Evolutionary conservation across 2,329 filamentous ascomycete species (phyloP).

Genomic region (Epichloe sylvatica): DNA sequence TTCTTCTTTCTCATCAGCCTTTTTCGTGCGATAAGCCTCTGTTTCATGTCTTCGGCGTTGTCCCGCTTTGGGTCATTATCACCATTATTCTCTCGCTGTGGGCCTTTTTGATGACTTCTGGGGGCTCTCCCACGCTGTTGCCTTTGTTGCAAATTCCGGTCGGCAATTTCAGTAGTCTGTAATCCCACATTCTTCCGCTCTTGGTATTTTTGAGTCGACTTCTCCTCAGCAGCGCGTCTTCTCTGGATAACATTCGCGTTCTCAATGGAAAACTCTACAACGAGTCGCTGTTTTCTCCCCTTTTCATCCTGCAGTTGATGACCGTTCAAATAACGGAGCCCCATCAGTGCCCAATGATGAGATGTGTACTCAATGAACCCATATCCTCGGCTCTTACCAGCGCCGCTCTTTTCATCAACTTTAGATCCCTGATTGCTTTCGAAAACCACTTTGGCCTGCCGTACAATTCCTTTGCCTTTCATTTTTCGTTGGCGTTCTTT

Average conservation of each 20-base stretch:
- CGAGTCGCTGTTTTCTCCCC: constrained; percentile 75
- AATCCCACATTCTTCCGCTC: constrained; percentile 21
- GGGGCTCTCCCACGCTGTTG: neutral
- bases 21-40: constrained; percentile 77
- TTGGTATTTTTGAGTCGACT: constrained; percentile 16
- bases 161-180: neutral
- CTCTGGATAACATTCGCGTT: constrained; percentile 90
- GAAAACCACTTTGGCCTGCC: constrained; percentile 88
- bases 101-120: constrained; percentile 2
- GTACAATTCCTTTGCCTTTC: constrained; percentile 76
- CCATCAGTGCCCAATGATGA: constrained; percentile 90
- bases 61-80: constrained; percentile 17
- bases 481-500: constrained; percentile 63
- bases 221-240: constrained; percentile 32
- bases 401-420: constrained; percentile 60
- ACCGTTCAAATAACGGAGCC: constrained; percentile 83
- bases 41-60: constrained; percentile 33
- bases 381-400: constrained; percentile 78
- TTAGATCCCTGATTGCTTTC: constrained; percentile 79
- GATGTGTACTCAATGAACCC: constrained; percentile 95
- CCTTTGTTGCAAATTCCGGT: neutral
- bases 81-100: constrained; percentile 15
- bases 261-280: constrained; percentile 96
- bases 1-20: constrained; percentile 63
- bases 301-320: constrained; percentile 43